Conservation (phyloP, 768 basidiomycete species). For the Mycena albidolilacea region DNA sequence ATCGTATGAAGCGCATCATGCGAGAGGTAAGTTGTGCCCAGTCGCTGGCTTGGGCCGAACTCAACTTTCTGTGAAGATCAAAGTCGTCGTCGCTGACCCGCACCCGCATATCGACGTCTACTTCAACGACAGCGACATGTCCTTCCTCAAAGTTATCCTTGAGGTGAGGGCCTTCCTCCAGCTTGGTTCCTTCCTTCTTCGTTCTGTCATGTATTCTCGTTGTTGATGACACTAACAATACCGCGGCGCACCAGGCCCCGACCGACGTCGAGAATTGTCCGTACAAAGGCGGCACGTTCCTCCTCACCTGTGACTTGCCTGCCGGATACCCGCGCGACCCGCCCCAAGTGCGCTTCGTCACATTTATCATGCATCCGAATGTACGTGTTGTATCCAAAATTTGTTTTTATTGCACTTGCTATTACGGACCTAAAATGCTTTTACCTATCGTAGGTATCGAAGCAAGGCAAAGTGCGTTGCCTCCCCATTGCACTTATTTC, state of each 20-base stretch:
- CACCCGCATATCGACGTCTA: conserved; percentile 48
- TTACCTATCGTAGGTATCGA: conserved; percentile 43
- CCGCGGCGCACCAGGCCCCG: conserved; percentile 40
- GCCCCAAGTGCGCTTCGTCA: conserved; percentile 48
- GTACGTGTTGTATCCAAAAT: conserved; percentile 23
- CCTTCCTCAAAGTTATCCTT: conserved; percentile 48
- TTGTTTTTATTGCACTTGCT: neutral
- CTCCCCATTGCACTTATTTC: too few relatives aligned
- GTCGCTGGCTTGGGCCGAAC: too few relatives aligned
- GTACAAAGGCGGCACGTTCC: conserved; percentile 45
- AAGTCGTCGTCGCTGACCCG: conserved; percentile 41
- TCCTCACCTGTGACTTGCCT: conserved; percentile 47
- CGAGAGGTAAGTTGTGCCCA: conserved; percentile 40
- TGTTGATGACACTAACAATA: neutral
- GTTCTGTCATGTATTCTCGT: too few relatives aligned
- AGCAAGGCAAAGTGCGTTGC: conserved; percentile 47
- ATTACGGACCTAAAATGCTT: too few relatives aligned
- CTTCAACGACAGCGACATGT: conserved; percentile 46
- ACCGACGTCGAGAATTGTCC: conserved; percentile 44
- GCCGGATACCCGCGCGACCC: conserved; percentile 47
- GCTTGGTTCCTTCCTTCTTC: too few relatives aligned
- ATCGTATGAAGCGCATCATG: conserved; percentile 47
- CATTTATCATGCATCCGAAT: conserved; percentile 50
- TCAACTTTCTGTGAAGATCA: conserved; percentile 35
- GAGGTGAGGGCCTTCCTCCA: conserved; percentile 36